A percentile compares a stretch with the other conserved stretches of the same genome.
phyloP scores from a whole-genome alignment of 2,329 filamentous ascomycete genomes.

The Aureobasidium zeae region DNA sequence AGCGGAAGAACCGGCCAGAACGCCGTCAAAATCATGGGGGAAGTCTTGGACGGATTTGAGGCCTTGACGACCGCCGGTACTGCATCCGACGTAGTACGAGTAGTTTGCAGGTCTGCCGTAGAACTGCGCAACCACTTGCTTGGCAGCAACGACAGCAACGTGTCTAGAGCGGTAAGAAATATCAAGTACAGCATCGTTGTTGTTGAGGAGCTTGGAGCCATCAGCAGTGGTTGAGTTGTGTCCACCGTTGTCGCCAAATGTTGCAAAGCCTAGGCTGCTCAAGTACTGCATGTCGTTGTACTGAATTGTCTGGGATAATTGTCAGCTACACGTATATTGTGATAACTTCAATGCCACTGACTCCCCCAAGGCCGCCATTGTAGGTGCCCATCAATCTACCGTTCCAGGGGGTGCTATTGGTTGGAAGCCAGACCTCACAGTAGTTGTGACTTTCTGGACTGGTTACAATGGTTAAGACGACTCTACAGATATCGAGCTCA shows the following conservation, averaged over 20 bases:
- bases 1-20: slow-evolving; percentile 35
- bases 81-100: slow-evolving; percentile 42
- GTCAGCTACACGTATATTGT: no score
- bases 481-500: slow-evolving; percentile 11
- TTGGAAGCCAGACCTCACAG: slow-evolving; percentile 38
- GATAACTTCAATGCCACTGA: no score
- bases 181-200: slow-evolving; percentile 27
- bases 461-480: slow-evolving; percentile 5
- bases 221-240: slow-evolving; percentile 26
- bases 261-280: slow-evolving; percentile 25
- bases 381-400: slow-evolving; percentile 26
- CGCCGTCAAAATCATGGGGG: slow-evolving; percentile 41
- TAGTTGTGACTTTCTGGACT: slow-evolving; percentile 3
- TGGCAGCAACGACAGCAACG: slow-evolving; percentile 26
- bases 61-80: slow-evolving; percentile 41
- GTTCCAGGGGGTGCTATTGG: slow-evolving; percentile 16
- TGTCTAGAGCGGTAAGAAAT: slow-evolving; percentile 28
- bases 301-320: no score
- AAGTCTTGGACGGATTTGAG: slow-evolving; percentile 38
- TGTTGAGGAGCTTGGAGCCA: slow-evolving; percentile 24
- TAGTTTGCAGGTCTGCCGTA: slow-evolving; percentile 33
- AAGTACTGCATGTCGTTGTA: slow-evolving; percentile 28
- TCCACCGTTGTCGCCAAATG: slow-evolving; percentile 28
- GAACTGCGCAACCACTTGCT: slow-evolving; percentile 29
- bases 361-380: slow-evolving; percentile 29